phyloP scores from a whole-genome alignment of 345 rosid species.

The Microcos paniculata region DNA sequence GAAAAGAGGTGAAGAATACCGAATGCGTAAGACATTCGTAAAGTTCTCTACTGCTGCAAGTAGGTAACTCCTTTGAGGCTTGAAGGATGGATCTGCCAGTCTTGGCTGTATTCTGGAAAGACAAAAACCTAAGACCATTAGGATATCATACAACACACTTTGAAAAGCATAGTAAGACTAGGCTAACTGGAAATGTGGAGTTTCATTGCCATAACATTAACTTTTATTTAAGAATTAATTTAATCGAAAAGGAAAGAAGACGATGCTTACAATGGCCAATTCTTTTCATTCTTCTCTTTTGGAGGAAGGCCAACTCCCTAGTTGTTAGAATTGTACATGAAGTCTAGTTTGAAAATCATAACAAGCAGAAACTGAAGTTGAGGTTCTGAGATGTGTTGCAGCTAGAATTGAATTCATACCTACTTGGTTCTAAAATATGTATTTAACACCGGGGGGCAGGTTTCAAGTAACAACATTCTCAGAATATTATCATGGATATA shows the following conservation, averaged over 20 bases:
- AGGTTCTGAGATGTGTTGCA: not conserved
- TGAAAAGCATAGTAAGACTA: not conserved
- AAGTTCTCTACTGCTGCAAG: constrained; percentile 72
- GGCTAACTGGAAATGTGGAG: not conserved
- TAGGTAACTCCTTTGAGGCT: constrained; percentile 72
- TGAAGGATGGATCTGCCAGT: constrained; percentile 82
- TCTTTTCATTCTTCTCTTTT: constrained; percentile 71
- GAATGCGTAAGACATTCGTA: constrained; percentile 57
- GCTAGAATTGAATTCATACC: not conserved
- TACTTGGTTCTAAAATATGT: not conserved
- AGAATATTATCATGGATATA: not conserved
- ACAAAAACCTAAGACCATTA: not conserved
- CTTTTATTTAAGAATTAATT: not conserved
- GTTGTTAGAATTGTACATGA: constrained; percentile 70
- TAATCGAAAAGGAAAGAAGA: not conserved
- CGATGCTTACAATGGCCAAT: constrained; percentile 76
- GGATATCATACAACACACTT: not conserved
- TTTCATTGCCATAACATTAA: not conserved
- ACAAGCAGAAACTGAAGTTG: constrained; percentile 4
- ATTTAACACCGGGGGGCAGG: not conserved
- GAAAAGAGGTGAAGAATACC: constrained; percentile 92
- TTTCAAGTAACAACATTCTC: not conserved
- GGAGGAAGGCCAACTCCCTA: constrained; percentile 99
- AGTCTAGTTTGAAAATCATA: constrained; percentile 64
- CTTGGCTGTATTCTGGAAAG: constrained; percentile 75